A percentile compares a stretch with the other conserved stretches of the same genome.
Evolutionary conservation across 192 early-diverging fungal genomes (phyloP).

Genomic region (Chytriomyces sp.): DNA sequence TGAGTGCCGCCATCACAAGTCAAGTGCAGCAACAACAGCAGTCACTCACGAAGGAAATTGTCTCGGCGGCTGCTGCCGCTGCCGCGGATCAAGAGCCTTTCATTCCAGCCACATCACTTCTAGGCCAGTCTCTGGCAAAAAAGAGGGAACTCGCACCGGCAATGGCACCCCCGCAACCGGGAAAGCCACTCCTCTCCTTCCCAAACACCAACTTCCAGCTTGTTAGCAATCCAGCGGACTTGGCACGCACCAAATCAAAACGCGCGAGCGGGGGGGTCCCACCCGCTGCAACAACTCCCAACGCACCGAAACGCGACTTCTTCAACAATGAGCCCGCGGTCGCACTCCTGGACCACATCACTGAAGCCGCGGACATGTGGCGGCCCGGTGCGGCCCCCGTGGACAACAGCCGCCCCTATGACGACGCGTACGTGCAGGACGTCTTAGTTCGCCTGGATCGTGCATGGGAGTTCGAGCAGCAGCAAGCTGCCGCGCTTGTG

Average conservation of each 20-base stretch:
- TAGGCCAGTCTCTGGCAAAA: slow-evolving; percentile 1
- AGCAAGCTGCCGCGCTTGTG: not conserved
- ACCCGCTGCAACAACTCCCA: not conserved
- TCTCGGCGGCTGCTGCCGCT: not conserved
- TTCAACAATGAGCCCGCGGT: not conserved
- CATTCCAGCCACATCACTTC: slow-evolving; percentile 1
- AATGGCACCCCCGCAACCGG: not conserved
- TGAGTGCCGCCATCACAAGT: not conserved
- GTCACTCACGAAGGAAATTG: not conserved
- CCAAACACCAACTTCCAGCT: not conserved
- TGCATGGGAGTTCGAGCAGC: slow-evolving; percentile 16
- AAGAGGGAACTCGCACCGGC: not conserved
- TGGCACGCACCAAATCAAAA: not conserved
- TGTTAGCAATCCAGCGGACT: not conserved
- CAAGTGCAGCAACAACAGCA: not conserved
- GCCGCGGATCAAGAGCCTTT: not conserved
- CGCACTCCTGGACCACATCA: not conserved
- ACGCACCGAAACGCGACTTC: not conserved
- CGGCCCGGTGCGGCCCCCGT: not conserved
- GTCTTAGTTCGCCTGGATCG: not conserved
- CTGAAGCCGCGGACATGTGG: slow-evolving; percentile 17
- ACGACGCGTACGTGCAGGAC: not conserved
- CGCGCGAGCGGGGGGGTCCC: not conserved
- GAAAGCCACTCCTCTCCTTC: slow-evolving; percentile 20
- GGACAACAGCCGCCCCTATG: slow-evolving; percentile 14